A percentile compares a stretch with the other conserved stretches of the same genome.
Conservation (phyloP, 139 green algal species). For the Haematococcus lacustris region DNA sequence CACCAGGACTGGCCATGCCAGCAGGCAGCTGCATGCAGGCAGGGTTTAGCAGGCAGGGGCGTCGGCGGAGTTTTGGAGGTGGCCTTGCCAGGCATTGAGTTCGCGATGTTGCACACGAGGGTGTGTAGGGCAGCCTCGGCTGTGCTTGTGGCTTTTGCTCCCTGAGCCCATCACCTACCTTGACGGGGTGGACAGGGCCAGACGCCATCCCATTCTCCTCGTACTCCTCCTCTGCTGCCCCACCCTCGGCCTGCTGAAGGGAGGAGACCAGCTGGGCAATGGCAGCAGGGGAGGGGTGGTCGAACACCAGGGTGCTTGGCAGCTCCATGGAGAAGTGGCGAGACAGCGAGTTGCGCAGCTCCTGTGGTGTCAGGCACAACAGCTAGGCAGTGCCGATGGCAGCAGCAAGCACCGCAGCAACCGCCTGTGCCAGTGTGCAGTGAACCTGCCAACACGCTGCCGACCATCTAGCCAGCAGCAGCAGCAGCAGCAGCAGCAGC, state of each 20-base stretch:
- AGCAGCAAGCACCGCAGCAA: not conserved
- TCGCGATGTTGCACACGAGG: too few relatives aligned
- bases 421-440: not conserved
- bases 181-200: too few relatives aligned
- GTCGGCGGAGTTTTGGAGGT: too few relatives aligned
- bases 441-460: not conserved
- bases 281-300: slow-evolving; percentile 56
- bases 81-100: too few relatives aligned
- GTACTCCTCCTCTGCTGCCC: too few relatives aligned
- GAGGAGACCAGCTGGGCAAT: slow-evolving; percentile 9
- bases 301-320: slow-evolving; percentile 70
- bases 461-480: not conserved
- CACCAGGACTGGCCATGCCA: too few relatives aligned
- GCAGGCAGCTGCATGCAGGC: too few relatives aligned
- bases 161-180: not conserved
- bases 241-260: too few relatives aligned
- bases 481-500: not conserved
- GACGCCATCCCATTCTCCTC: too few relatives aligned
- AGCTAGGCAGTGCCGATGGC: not conserved
- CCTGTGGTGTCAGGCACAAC: slow-evolving; percentile 8
- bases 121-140: too few relatives aligned
- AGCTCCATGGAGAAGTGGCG: slow-evolving; percentile 50
- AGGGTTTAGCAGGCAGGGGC: too few relatives aligned
- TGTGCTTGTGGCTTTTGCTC: too few relatives aligned
- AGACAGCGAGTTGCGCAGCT: slow-evolving; percentile 72